Conservation (phyloP, 1,284 basidiomycete genomes). For the Boletus coffeatus region DNA sequence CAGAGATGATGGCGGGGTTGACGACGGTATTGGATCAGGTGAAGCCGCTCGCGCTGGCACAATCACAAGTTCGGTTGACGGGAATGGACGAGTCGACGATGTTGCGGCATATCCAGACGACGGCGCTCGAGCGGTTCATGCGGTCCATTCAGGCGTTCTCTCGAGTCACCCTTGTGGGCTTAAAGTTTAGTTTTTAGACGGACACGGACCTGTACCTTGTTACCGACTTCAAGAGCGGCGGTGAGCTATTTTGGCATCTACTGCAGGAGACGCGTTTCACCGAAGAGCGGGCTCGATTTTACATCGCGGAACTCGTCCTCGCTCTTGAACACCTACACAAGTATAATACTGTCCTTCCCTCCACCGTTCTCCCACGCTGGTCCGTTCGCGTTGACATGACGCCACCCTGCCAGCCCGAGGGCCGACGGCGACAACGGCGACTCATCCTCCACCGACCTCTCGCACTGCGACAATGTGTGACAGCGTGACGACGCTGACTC, state of each 20-base stretch:
- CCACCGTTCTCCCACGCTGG: no score
- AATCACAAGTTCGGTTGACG: constrained; percentile 38
- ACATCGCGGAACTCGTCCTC: constrained; percentile 91
- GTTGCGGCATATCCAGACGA: constrained; percentile 48
- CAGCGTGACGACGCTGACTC: no score
- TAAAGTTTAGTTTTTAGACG: constrained; percentile 99
- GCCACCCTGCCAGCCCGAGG: no score
- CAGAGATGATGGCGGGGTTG: constrained; percentile 67
- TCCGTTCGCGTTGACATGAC: no score
- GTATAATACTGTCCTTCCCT: constrained; percentile 73
- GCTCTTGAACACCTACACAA: constrained; percentile 96
- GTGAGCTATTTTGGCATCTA: constrained; percentile 97
- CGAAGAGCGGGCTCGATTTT: constrained; percentile 92
- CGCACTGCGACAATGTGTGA: no score
- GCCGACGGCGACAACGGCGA: no score
- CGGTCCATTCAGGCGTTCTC: constrained; percentile 44
- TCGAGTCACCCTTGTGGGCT: constrained; percentile 97
- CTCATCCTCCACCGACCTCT: no score
- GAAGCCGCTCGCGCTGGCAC: constrained; percentile 48
- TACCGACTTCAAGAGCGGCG: constrained; percentile 99
- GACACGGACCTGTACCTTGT: constrained; percentile 95
- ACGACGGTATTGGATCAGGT: constrained; percentile 55
- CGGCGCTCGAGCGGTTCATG: constrained; percentile 43
- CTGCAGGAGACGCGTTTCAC: constrained; percentile 92
- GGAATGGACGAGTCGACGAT: constrained; percentile 45